phyloP scores from a whole-genome alignment of 2,329 filamentous ascomycete genomes.

The Neopestalotiopsis rosae region DNA sequence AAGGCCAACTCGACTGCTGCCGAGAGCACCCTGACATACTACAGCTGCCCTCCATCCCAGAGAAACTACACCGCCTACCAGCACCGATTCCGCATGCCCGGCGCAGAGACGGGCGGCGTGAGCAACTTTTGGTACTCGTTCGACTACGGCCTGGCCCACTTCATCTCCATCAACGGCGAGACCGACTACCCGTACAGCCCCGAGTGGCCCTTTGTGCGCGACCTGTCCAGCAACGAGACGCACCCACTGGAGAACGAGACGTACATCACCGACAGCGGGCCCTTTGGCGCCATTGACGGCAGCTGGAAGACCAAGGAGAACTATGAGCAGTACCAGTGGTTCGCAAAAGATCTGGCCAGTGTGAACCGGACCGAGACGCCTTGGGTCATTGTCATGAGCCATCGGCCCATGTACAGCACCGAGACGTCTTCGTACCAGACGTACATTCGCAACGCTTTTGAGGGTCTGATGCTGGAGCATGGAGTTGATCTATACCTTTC shows the following conservation, averaged over 20 bases:
- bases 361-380: conserved; percentile 61
- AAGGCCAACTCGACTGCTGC: conserved; percentile 46
- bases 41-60: conserved; percentile 41
- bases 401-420: conserved; percentile 54
- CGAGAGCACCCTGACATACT: conserved; percentile 48
- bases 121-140: conserved; percentile 66
- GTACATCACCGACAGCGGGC: conserved; percentile 43
- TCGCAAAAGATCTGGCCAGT: conserved; percentile 60
- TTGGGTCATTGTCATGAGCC: conserved; percentile 54
- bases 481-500: conserved; percentile 60
- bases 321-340: conserved; percentile 58
- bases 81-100: conserved; percentile 49
- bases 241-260: conserved; percentile 8
- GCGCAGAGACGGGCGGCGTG: conserved; percentile 48
- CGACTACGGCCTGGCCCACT: conserved; percentile 62
- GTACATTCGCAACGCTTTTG: conserved; percentile 50
- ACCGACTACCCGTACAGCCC: conserved; percentile 59
- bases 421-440: conserved; percentile 31
- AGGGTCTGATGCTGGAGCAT: conserved; percentile 58
- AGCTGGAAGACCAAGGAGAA: conserved; percentile 15
- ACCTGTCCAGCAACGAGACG: conserved; percentile 36
- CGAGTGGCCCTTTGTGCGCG: conserved; percentile 47
- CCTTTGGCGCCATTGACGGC: conserved; percentile 48
- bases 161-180: conserved; percentile 61
- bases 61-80: conserved; percentile 48